Conservation (phyloP, 495 filamentous ascomycete species). For the Aspergillus ellipticus region DNA sequence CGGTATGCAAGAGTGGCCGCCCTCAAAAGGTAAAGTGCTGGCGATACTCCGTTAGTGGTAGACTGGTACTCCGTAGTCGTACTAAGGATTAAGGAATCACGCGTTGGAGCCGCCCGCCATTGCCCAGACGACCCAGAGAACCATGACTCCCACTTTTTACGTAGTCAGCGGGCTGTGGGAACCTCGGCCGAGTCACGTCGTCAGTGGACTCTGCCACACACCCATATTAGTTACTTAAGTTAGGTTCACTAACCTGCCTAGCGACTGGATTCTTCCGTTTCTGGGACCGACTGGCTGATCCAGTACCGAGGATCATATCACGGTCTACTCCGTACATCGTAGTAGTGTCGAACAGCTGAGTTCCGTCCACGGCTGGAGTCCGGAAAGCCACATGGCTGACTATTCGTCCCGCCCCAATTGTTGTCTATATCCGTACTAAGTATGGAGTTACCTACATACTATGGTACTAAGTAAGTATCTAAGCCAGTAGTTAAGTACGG, state of each 20-base stretch:
- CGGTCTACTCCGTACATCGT: no score
- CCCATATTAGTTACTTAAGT: no score
- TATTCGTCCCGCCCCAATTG: constrained; percentile 7
- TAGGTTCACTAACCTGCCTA: not conserved
- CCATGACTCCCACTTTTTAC: not conserved
- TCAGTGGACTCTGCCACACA: not conserved
- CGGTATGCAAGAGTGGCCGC: not conserved
- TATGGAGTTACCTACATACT: no score
- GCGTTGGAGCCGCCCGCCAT: not conserved
- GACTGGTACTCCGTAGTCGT: not conserved
- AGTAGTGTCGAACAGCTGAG: no score
- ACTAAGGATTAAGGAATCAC: not conserved
- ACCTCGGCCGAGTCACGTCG: not conserved
- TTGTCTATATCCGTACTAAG: not conserved
- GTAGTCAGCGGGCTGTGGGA: not conserved
- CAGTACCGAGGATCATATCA: not conserved
- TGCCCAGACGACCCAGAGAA: not conserved
- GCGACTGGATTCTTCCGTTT: not conserved
- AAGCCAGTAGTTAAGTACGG: no score
- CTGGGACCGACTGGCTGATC: not conserved
- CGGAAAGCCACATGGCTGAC: constrained; percentile 22
- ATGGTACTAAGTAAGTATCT: no score
- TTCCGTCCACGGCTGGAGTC: not conserved
- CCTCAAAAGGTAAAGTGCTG: constrained; percentile 2
- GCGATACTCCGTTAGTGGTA: no score